Conservation (phyloP, 352 stramenopile genomes). For the Peronospora destructor region DNA sequence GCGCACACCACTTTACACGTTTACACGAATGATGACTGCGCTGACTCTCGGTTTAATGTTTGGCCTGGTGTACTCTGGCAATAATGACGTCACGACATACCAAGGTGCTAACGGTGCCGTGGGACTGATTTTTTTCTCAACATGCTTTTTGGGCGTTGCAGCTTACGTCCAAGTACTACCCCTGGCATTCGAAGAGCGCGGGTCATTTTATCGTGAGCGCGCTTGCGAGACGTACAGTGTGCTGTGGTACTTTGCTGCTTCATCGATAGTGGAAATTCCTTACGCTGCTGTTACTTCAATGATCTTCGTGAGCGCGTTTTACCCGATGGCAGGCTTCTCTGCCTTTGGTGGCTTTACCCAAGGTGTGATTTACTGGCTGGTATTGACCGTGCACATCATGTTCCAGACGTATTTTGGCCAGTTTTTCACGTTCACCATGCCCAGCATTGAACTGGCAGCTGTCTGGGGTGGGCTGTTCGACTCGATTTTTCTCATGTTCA, state of each 20-base stretch:
- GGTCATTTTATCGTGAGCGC: constrained; percentile 89
- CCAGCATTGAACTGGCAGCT: constrained; percentile 39
- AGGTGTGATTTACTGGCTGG: constrained; percentile 37
- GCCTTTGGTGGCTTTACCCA: constrained; percentile 24
- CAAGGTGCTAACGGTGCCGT: constrained; percentile 41
- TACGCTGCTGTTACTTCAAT: constrained; percentile 57
- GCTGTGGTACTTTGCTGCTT: constrained; percentile 72
- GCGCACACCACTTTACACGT: constrained; percentile 81
- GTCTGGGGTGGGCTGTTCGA: constrained; percentile 37
- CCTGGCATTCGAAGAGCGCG: constrained; percentile 74
- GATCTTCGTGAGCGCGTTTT: constrained; percentile 54
- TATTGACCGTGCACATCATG: constrained; percentile 31
- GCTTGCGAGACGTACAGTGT: constrained; percentile 84
- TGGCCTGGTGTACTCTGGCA: constrained; percentile 36
- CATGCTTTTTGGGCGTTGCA: constrained; percentile 66
- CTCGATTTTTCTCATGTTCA: constrained; percentile 54
- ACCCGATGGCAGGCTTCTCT: constrained; percentile 74
- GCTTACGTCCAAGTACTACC: constrained; percentile 62
- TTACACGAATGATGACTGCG: constrained; percentile 38
- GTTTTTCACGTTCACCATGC: constrained; percentile 57
- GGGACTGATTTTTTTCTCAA: constrained; percentile 76
- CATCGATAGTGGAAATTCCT: constrained; percentile 72
- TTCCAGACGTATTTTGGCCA: constrained; percentile 48
- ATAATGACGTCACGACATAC: constrained; percentile 33
- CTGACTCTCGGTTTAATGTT: constrained; percentile 39